Conservation (phyloP, 345 rosid genomes). For the Populus pruinosa region DNA sequence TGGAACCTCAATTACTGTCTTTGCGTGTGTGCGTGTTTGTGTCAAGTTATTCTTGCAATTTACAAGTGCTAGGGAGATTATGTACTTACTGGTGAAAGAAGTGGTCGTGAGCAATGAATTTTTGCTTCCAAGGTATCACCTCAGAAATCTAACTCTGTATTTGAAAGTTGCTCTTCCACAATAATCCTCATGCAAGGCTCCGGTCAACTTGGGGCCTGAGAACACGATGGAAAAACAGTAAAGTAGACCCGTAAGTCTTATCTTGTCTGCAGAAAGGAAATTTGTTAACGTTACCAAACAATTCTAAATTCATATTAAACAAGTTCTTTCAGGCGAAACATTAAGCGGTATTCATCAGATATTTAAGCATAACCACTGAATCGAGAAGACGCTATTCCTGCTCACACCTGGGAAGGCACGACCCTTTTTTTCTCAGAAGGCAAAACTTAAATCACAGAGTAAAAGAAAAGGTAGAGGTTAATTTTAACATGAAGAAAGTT, state of each 20-base stretch:
- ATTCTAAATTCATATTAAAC: neutral
- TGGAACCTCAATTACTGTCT: neutral
- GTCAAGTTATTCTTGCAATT: neutral
- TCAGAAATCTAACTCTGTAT: neutral
- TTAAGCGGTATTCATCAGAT: neutral
- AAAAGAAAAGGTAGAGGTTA: neutral
- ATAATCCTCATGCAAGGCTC: slow-evolving; percentile 12
- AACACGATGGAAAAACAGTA: neutral
- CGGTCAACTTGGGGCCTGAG: slow-evolving; percentile 26
- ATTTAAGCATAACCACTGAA: neutral
- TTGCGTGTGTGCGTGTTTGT: neutral
- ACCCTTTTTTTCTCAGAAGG: neutral
- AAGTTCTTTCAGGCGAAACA: neutral
- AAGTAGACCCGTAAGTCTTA: neutral
- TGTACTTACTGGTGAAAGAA: slow-evolving; percentile 2
- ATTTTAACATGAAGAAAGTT: neutral
- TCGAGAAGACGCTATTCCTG: neutral
- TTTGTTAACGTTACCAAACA: neutral
- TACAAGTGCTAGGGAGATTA: neutral
- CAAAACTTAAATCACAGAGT: neutral
- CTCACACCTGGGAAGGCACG: neutral
- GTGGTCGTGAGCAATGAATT: neutral
- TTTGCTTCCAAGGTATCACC: neutral
- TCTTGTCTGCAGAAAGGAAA: neutral
- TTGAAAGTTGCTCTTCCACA: slow-evolving; percentile 7